Evolutionary conservation across 441 rosid species (phyloP).

Genomic region (Populus trichocarpa): DNA sequence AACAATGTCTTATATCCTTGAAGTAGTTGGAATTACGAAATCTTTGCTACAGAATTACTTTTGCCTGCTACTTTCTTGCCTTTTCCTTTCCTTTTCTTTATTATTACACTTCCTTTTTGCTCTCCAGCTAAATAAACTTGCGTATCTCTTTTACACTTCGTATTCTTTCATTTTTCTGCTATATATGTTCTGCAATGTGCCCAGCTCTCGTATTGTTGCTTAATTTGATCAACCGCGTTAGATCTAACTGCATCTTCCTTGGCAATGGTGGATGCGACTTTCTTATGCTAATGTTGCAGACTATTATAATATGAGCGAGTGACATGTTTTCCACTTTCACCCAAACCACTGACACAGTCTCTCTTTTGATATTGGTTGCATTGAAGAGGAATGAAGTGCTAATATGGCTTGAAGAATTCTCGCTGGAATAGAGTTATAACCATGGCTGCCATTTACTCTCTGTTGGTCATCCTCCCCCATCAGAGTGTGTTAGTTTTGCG

Average conservation of each 20-base stretch:
- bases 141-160: neutral
- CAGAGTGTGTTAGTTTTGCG: neutral
- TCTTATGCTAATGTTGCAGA: neutral
- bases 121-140: neutral
- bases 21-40: neutral
- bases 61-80: too few species aligned
- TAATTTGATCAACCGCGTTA: neutral
- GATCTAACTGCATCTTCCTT: neutral
- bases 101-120: neutral
- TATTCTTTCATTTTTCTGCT: neutral
- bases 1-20: neutral
- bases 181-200: neutral
- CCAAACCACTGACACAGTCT: conserved; percentile 4
- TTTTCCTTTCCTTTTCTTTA: neutral
- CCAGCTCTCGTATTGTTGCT: neutral
- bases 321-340: neutral
- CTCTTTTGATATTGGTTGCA: neutral
- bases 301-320: neutral
- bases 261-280: neutral
- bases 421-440: conserved; percentile 32
- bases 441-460: neutral
- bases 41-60: neutral
- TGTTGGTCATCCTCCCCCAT: neutral
- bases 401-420: conserved; percentile 79
- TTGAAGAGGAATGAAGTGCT: conserved; percentile 83